Evolutionary conservation across 2,329 filamentous ascomycete species (phyloP).

Genomic region (Colletotrichum ledebouriae): DNA sequence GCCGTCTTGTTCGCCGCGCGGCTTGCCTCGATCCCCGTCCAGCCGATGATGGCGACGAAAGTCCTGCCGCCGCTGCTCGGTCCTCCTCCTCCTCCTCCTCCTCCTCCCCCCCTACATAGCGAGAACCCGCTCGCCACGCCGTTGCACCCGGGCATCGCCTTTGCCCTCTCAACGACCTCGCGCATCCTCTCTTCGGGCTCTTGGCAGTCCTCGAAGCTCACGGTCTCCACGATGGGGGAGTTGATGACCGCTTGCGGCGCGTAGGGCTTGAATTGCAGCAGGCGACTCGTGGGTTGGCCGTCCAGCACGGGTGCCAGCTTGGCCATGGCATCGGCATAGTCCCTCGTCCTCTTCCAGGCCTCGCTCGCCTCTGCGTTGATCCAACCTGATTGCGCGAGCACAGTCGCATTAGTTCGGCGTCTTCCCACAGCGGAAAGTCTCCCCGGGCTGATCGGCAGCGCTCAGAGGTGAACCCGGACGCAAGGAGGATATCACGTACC

Average conservation of each 20-base stretch:
- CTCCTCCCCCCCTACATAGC: constrained; percentile 11
- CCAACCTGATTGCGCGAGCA: constrained; percentile 44
- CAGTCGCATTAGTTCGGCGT: constrained; percentile 1
- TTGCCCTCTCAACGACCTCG: constrained; percentile 44
- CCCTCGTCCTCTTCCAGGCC: constrained; percentile 43
- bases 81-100: too few relatives aligned
- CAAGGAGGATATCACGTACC: constrained; percentile 38
- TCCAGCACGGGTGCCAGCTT: constrained; percentile 43
- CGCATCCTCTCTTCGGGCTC: constrained; percentile 51
- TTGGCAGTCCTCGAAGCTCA: constrained; percentile 59
- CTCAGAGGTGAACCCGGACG: background rate
- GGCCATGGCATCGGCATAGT: constrained; percentile 42
- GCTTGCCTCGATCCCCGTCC: constrained; percentile 46
- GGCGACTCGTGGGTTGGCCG: constrained; percentile 44
- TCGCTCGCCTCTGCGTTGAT: constrained; percentile 43
- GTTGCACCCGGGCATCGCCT: constrained; percentile 45
- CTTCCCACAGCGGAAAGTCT: background rate
- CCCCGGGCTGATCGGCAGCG: background rate
- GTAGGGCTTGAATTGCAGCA: constrained; percentile 47
- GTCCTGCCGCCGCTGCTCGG: constrained; percentile 37
- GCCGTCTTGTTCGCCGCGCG: constrained; percentile 43
- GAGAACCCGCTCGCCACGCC: constrained; percentile 46
- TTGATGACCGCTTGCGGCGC: constrained; percentile 48
- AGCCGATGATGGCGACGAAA: constrained; percentile 47
- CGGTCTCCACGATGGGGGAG: constrained; percentile 52